Base-by-base conservation (phyloP, 257 asterid species). In the Echium plantagineum region DNA sequence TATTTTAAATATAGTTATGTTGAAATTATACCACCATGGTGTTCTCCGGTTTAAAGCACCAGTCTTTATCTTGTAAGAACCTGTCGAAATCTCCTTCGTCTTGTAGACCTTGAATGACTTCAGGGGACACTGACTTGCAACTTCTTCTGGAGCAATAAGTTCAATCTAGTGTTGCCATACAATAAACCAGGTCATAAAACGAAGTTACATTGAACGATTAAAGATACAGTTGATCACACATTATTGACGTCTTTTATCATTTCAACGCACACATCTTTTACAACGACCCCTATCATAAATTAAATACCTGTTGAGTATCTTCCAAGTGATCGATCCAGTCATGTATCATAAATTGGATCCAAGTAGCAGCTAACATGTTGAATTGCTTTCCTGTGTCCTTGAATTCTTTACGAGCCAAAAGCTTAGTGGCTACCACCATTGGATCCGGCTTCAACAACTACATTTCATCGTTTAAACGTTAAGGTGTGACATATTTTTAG, bases 281-380 rank as follows among this genome's bases (percentile, higher is more conserved):
- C n/a, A n/a, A n/a, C n/a, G n/a, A n/a, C n/a, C n/a, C n/a, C n/a
- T n/a, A n/a, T n/a, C n/a, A n/a, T n/a, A n/a, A n/a, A n/a, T 35
- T 35, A 35, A 13, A 4, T 0, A 83, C 87, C 87, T 78, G 78
- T 8, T 75, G 77, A 46, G 82, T 80, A 48, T 78, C 73, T 60
- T 80, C 87, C 8, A 78, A 13, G 60, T 85, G 94, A 62, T 85
- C 90, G 3, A 78, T 55, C 94, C 94, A 85, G 62, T 85, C 90
- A 30, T 85, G 94, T 13, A 85, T 69, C 94, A 85, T 83, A 57
- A 85, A 85, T 32, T 85, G 94, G 15, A 85, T 66, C 94, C 94
- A 83, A 0, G 90, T 61, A 0, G 86, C 87, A 8, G 90, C 94
- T 13, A 85, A 78, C 76, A 85, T 31, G 71, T 85, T 85, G 76